These are phyloP conservation scores for Meyerozyma elateridarum DNA, from an alignment of 1,139 yeast species.

Conservation along the genomic window DNA sequence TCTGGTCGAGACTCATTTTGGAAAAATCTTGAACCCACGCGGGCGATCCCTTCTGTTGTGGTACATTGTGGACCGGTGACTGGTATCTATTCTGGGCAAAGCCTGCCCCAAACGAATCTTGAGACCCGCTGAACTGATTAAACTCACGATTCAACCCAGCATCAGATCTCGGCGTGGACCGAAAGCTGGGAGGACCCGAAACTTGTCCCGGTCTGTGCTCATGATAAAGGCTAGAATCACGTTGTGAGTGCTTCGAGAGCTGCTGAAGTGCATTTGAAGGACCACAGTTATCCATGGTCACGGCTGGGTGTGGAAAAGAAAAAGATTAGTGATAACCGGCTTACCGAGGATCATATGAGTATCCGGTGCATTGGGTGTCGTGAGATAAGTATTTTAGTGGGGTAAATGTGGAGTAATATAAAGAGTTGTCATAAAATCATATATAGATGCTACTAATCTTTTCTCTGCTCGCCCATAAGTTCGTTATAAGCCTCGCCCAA, in stretches of 20 bases:
- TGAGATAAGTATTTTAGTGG: no score
- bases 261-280: conserved; percentile 21
- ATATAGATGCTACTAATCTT: conserved; percentile 7
- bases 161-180: conserved; percentile 20
- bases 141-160: conserved; percentile 31
- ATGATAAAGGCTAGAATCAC: conserved; percentile 21
- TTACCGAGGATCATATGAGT: no score
- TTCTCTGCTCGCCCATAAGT: conserved; percentile 33
- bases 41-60: conserved; percentile 7
- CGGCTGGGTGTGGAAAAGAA: no score
- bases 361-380: no score
- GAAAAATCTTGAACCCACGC: conserved; percentile 36
- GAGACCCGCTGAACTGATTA: conserved; percentile 22
- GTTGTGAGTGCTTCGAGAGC: conserved; percentile 21
- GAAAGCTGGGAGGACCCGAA: no score
- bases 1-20: conserved; percentile 17
- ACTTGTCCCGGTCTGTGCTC: conserved; percentile 12
- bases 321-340: no score
- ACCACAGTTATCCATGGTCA: conserved; percentile 24
- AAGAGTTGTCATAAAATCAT: no score
- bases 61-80: conserved; percentile 5
- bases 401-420: no score
- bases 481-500: conserved; percentile 62
- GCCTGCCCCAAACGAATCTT: conserved; percentile 17
- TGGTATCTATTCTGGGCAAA: conserved; percentile 10